Evolutionary conservation across 1,284 basidiomycete species (phyloP).

Genomic region (Moesziomyces antarcticus): DNA sequence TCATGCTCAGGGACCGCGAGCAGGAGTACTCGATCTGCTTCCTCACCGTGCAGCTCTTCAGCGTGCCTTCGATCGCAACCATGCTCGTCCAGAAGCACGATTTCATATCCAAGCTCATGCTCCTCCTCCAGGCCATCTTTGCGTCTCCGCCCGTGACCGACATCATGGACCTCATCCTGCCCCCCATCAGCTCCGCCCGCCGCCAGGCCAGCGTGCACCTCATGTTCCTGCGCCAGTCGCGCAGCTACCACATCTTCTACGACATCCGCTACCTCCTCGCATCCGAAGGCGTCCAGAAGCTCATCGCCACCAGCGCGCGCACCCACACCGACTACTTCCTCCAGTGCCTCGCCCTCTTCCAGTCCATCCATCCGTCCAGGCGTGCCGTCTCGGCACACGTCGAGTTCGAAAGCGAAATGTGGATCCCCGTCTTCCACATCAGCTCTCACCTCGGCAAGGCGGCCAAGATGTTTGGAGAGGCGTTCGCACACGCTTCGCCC

Average conservation of each 20-base stretch:
- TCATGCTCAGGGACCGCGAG: slow-evolving; percentile 65
- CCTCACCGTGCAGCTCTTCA: slow-evolving; percentile 67
- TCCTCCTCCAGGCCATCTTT: slow-evolving; percentile 62
- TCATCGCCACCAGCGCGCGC: slow-evolving; percentile 41
- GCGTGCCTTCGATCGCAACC: slow-evolving; percentile 63
- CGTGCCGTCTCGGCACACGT: slow-evolving; percentile 61
- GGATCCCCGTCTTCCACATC: slow-evolving; percentile 65
- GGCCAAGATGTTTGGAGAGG: slow-evolving; percentile 62
- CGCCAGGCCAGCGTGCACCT: slow-evolving; percentile 54
- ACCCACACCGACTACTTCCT: slow-evolving; percentile 51
- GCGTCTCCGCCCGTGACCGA: slow-evolving; percentile 42
- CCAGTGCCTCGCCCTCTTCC: slow-evolving; percentile 60
- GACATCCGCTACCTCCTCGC: slow-evolving; percentile 64
- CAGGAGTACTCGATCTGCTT: slow-evolving; percentile 65
- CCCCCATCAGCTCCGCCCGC: slow-evolving; percentile 41
- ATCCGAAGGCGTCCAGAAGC: slow-evolving; percentile 60
- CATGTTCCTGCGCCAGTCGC: slow-evolving; percentile 51
- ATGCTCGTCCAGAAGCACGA: slow-evolving; percentile 54
- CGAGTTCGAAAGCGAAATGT: slow-evolving; percentile 66
- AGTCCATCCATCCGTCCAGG: slow-evolving; percentile 60
- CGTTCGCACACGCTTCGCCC: slow-evolving; percentile 70
- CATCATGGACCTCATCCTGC: slow-evolving; percentile 44
- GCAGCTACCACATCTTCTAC: slow-evolving; percentile 65
- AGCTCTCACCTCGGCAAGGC: slow-evolving; percentile 61
- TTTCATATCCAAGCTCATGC: slow-evolving; percentile 55